Conservation (phyloP, 768 basidiomycete species). For the Inosperma sp. region DNA sequence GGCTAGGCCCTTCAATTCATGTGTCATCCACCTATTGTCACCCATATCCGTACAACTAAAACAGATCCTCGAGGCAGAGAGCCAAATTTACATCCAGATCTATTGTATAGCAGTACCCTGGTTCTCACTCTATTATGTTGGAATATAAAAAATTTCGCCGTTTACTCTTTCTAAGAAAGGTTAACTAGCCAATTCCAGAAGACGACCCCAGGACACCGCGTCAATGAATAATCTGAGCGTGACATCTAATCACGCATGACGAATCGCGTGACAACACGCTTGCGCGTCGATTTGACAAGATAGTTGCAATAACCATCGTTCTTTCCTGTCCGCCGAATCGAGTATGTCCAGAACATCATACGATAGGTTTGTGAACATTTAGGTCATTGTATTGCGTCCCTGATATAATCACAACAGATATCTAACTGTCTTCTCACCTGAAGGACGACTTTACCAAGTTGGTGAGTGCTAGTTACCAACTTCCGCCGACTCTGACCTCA, state of each 20-base stretch:
- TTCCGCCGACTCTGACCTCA: slow-evolving; percentile 6
- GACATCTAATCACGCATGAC: slow-evolving; percentile 34
- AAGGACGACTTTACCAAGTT: slow-evolving; percentile 98
- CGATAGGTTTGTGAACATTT: slow-evolving; percentile 55
- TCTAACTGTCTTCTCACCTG: slow-evolving; percentile 95
- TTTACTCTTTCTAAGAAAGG: too few relatives aligned
- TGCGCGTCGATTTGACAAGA: slow-evolving; percentile 45
- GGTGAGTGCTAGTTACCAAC: slow-evolving; percentile 64
- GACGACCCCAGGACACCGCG: slow-evolving; percentile 8
- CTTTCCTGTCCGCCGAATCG: slow-evolving; percentile 11
- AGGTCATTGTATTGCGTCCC: background rate
- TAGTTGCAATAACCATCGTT: too few relatives aligned
- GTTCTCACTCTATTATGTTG: too few relatives aligned
- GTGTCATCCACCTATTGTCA: too few relatives aligned
- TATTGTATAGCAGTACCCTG: too few relatives aligned
- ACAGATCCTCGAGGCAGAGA: too few relatives aligned
- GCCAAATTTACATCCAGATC: too few relatives aligned
- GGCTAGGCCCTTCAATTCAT: too few relatives aligned
- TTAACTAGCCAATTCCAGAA: background rate
- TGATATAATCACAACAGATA: slow-evolving; percentile 50
- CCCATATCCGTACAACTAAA: too few relatives aligned
- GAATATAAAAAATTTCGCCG: too few relatives aligned
- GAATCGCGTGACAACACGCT: slow-evolving; percentile 32
- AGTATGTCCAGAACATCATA: slow-evolving; percentile 93
- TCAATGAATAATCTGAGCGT: slow-evolving; percentile 11